Evolutionary conservation across 345 rosid genomes (phyloP).

Genomic region (Arabidopsis suecica): DNA sequence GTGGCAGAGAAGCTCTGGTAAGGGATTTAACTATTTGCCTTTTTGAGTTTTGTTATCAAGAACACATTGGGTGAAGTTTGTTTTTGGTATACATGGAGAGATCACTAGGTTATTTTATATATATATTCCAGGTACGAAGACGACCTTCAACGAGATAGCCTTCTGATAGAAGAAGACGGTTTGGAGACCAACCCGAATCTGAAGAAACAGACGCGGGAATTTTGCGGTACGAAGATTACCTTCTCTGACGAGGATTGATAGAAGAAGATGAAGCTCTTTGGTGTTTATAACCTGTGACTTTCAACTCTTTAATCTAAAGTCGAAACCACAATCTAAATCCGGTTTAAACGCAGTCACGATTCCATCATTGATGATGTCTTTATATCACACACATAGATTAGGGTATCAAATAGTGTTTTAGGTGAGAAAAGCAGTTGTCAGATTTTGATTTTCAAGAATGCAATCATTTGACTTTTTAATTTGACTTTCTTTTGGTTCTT

Average conservation of each 20-base stretch:
- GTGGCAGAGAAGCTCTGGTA: background rate
- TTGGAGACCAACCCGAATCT: no score
- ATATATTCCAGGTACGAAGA: background rate
- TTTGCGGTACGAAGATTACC: no score
- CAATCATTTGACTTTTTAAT: conserved; percentile 26
- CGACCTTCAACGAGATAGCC: background rate
- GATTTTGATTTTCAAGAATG: conserved; percentile 27
- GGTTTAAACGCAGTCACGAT: conserved; percentile 19
- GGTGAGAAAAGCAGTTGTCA: conserved; percentile 9
- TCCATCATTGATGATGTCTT: conserved; percentile 25
- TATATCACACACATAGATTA: background rate
- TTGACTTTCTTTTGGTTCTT: conserved; percentile 13
- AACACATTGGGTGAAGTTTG: background rate
- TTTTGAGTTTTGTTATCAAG: background rate
- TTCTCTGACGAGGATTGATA: no score
- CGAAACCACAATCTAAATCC: conserved; percentile 7
- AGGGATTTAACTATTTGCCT: background rate
- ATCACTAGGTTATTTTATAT: background rate
- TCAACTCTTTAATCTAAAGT: background rate
- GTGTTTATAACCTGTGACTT: no score
- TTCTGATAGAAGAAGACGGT: background rate
- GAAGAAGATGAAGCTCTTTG: no score
- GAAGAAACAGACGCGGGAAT: no score
- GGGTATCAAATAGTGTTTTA: background rate
- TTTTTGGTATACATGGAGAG: background rate